A percentile compares a stretch with the other conserved stretches of the same genome.
Conservation (phyloP, 257 asterid species). For the Solanum corneliomulleri region DNA sequence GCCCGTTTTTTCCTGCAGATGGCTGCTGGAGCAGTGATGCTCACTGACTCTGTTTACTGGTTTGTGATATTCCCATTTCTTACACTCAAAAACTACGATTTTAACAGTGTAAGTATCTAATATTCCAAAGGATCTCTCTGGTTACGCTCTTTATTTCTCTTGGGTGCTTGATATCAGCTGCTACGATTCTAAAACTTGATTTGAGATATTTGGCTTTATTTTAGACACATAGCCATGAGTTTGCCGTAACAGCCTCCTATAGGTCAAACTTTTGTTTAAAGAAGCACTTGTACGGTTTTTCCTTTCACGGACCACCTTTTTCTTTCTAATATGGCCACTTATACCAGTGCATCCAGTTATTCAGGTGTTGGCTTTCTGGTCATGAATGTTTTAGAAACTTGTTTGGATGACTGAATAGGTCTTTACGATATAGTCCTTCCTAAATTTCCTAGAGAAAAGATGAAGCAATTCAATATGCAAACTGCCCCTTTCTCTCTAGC, state of each 20-base stretch:
- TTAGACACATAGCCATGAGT: neutral
- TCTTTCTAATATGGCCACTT: neutral
- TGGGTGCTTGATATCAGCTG: neutral
- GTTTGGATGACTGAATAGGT: neutral
- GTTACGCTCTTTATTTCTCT: neutral
- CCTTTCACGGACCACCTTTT: neutral
- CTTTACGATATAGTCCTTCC: neutral
- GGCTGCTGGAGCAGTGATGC: slow-evolving; percentile 85
- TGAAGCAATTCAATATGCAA: neutral
- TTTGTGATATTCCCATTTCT: slow-evolving; percentile 66
- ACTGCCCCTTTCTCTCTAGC: neutral
- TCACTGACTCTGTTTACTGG: slow-evolving; percentile 82
- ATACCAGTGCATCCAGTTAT: neutral
- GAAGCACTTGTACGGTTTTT: neutral
- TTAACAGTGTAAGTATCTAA: slow-evolving; percentile 61
- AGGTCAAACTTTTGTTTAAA: neutral
- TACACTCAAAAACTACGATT: slow-evolving; percentile 57
- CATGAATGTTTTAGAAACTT: neutral
- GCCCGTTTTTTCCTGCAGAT: slow-evolving; percentile 29
- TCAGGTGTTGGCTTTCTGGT: neutral
- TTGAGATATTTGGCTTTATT: neutral
- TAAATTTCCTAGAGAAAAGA: neutral
- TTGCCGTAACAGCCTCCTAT: neutral
- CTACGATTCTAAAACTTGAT: neutral
- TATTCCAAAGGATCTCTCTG: neutral